These are phyloP conservation scores for Aspergillus sp. DNA, from an alignment of 2,329 filamentous ascomycete species.

Conservation along the genomic window DNA sequence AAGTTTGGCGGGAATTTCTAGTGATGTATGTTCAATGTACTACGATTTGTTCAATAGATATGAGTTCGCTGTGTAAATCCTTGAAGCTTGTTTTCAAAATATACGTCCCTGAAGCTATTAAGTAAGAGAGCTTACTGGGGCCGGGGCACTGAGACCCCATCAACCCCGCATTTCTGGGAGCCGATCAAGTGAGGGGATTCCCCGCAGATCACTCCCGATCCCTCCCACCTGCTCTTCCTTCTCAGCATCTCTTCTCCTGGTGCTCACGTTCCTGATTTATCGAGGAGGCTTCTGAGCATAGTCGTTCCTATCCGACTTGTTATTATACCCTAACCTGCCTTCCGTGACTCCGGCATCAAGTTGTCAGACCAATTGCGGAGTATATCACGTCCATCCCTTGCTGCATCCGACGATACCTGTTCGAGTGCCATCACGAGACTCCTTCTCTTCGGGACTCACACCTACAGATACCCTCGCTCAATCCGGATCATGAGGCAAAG, in stretches of 20 bases:
- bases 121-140: background rate
- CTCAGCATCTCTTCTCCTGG: background rate
- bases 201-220: background rate
- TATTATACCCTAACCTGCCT: background rate
- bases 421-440: background rate
- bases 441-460: too few relatives aligned
- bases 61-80: too few relatives aligned
- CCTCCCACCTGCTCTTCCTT: background rate
- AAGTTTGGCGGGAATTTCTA: too few relatives aligned
- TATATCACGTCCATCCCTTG: slow-evolving; percentile 6
- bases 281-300: background rate
- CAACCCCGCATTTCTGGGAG: background rate
- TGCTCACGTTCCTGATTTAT: background rate
- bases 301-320: background rate
- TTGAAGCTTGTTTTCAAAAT: background rate
- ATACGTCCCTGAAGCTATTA: background rate
- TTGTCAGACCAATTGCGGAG: slow-evolving; percentile 4
- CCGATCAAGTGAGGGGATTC: background rate
- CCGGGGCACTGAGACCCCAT: background rate
- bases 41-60: too few relatives aligned
- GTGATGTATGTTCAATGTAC: too few relatives aligned
- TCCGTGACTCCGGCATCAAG: background rate
- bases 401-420: background rate
- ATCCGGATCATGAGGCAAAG: background rate
- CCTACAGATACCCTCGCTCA: background rate